Conservation (phyloP, 768 basidiomycete genomes). For the Gloeostereum incarnatum region DNA sequence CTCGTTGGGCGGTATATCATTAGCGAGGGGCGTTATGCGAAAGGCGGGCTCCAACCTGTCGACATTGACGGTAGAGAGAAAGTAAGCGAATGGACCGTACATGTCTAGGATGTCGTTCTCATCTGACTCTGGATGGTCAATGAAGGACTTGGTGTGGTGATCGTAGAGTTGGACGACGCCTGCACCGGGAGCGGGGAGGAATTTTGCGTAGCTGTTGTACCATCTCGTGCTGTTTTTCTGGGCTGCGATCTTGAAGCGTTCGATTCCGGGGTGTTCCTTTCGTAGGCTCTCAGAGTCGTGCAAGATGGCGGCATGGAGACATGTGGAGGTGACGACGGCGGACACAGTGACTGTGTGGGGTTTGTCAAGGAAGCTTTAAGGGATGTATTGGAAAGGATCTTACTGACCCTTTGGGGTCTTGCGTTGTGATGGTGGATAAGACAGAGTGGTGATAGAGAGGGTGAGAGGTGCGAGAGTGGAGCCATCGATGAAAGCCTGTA, state of each 20-base stretch:
- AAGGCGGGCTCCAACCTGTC: slow-evolving; percentile 83
- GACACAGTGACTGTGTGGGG: slow-evolving; percentile 32
- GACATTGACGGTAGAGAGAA: slow-evolving; percentile 73
- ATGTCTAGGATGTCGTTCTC: slow-evolving; percentile 32
- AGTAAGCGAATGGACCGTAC: slow-evolving; percentile 79
- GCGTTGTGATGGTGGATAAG: slow-evolving; percentile 17
- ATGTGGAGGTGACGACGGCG: slow-evolving; percentile 80
- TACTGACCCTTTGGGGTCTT: slow-evolving; percentile 13
- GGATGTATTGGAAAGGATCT: neutral
- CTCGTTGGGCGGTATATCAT: slow-evolving; percentile 30
- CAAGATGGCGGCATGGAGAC: slow-evolving; percentile 80
- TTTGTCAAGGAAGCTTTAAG: neutral
- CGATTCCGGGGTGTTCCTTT: slow-evolving; percentile 59
- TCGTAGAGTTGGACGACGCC: slow-evolving; percentile 54
- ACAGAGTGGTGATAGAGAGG: slow-evolving; percentile 43
- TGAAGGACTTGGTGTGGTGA: slow-evolving; percentile 35
- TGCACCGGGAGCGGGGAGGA: slow-evolving; percentile 35
- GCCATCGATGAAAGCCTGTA: slow-evolving; percentile 39
- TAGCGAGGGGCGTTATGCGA: slow-evolving; percentile 59
- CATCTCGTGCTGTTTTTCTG: slow-evolving; percentile 62
- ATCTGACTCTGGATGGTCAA: slow-evolving; percentile 24
- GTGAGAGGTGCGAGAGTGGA: slow-evolving; percentile 32
- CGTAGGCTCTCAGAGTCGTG: slow-evolving; percentile 75
- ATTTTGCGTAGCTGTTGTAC: slow-evolving; percentile 51
- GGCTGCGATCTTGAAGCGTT: slow-evolving; percentile 85